Base-by-base conservation (phyloP, 345 rosid genomes). In the Arabidopsis arenosa region DNA sequence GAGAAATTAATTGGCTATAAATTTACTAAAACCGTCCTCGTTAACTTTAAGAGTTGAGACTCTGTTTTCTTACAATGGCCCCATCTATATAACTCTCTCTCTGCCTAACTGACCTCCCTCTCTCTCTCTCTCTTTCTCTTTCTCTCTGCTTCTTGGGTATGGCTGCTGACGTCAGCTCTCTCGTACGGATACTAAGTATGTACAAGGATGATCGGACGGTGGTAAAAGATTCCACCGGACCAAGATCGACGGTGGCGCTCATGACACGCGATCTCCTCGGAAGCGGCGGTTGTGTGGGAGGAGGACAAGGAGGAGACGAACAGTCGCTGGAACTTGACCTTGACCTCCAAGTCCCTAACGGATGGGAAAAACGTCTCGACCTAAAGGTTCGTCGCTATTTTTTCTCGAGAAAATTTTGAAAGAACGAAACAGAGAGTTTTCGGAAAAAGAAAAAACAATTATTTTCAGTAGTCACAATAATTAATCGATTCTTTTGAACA, bases 361-460 rank as follows among this genome's bases (percentile, higher is more conserved):
- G 99, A 37, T 95, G 90, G 89, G 98, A 95, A 78, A 95, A 95
- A 73, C 90, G 94, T 14, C 88, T 95, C 26, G 98, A 95, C 64
- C 81, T 92, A 76, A 88, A 88, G 96, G 99, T 94, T 70, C 32
- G 44, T 51, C 39, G 12, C 57, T 21, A 1, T 57, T 57, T 57
- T 23, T 37, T 68, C 61, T 12, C 35, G 54, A 40, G 4, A 53
- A 62, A 33, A 1, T 63, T 55, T 53, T 1, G 11, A 15, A 44
- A 33, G 33, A 49, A n/a, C 8, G 18, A 44, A 45, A 45, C 51
- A 45, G 21, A 45, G 51, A 44, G 3, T 15, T 12, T 14, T 14
- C 37, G 26, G 26, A 23, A 23, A 23, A 23, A 23, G 2, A 2
- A 23, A 23, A 23, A 23, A 23, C 26, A 2, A 23, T 23, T 23